Conservation (phyloP, 2,329 filamentous ascomycete species). For the Macrophomina pseudophaseolina region DNA sequence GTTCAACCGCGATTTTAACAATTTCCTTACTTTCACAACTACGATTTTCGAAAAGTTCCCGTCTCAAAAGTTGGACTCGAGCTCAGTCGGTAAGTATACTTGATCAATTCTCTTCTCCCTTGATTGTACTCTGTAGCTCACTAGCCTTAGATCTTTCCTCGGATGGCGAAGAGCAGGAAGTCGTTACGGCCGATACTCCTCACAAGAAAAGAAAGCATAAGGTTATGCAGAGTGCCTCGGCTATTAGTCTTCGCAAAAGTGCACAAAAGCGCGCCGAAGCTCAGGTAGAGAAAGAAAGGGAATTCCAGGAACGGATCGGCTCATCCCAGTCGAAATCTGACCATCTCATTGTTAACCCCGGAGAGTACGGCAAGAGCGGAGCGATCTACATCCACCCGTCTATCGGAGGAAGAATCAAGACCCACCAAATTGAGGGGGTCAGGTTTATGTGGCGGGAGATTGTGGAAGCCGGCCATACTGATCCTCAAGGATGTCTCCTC, state of each 20-base stretch:
- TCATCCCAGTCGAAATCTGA: background rate
- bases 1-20: background rate
- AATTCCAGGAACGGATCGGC: conserved; percentile 3
- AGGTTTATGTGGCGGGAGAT: conserved; percentile 90
- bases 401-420: conserved; percentile 71
- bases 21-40: background rate
- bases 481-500: conserved; percentile 76
- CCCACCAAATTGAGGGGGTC: conserved; percentile 80
- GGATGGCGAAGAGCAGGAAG: background rate
- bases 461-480: conserved; percentile 60
- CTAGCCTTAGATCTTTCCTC: background rate
- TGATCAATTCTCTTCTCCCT: background rate
- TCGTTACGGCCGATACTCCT: conserved; percentile 36
- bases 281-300: conserved; percentile 42
- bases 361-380: conserved; percentile 64
- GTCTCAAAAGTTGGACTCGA: background rate
- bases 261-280: conserved; percentile 60
- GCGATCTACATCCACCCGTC: conserved; percentile 68
- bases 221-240: conserved; percentile 47
- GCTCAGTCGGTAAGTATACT: background rate
- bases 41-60: background rate
- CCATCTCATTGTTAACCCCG: conserved; percentile 68
- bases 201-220: conserved; percentile 55
- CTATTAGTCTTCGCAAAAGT: conserved; percentile 54
- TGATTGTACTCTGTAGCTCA: background rate